Conservation (phyloP, 2,329 filamentous ascomycete species). For the Aspergillus candidus region DNA sequence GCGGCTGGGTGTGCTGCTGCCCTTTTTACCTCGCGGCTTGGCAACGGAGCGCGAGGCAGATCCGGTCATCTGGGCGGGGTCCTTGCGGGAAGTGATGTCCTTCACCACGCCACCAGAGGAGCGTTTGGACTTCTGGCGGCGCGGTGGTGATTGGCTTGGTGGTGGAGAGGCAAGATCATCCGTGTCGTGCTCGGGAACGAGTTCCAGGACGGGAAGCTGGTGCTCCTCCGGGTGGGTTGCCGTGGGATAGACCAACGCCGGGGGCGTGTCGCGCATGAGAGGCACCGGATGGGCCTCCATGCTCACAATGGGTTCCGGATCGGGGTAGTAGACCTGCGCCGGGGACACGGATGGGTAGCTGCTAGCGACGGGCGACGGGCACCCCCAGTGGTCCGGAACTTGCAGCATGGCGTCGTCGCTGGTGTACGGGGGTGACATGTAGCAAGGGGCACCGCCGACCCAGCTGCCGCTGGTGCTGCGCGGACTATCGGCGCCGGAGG, state of each 20-base stretch:
- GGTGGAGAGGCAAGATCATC: background rate
- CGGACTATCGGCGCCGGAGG: slow-evolving; percentile 21
- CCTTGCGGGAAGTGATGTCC: no score
- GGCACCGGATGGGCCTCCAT: slow-evolving; percentile 3
- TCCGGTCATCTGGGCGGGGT: no score
- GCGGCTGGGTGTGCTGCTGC: background rate
- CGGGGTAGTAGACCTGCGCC: slow-evolving; percentile 15
- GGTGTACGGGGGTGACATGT: slow-evolving; percentile 14
- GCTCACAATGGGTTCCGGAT: slow-evolving; percentile 14
- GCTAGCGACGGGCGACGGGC: slow-evolving; percentile 12
- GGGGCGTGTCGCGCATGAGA: background rate
- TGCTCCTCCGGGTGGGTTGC: background rate
- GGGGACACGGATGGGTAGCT: slow-evolving; percentile 8
- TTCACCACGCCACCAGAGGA: background rate
- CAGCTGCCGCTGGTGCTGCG: slow-evolving; percentile 14
- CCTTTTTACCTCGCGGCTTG: slow-evolving; percentile 7
- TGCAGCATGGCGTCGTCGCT: slow-evolving; percentile 15
- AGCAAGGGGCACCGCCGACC: slow-evolving; percentile 12
- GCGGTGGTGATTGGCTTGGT: background rate
- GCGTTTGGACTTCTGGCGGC: background rate
- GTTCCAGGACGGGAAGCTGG: background rate
- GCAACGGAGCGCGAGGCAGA: slow-evolving; percentile 4
- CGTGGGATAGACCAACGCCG: background rate
- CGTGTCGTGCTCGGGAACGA: background rate
- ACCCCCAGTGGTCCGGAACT: slow-evolving; percentile 7